Conservation (phyloP, 768 basidiomycete genomes). For the Phylloporus rhodoxanthus region DNA sequence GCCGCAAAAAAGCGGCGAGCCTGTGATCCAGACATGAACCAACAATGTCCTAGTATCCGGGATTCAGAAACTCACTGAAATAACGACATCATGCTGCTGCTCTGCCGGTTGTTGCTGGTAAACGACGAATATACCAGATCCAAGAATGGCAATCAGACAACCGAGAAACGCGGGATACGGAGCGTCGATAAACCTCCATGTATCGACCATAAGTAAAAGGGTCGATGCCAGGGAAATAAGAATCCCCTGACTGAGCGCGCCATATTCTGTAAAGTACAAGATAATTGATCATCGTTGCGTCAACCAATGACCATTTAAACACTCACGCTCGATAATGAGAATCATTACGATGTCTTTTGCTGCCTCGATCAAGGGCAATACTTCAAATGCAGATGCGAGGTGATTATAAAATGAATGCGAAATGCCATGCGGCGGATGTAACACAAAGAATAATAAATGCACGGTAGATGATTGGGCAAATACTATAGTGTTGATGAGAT, state of each 20-base stretch:
- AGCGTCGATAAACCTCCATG: conserved; percentile 3
- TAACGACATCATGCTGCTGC: conserved; percentile 5
- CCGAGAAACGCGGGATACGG: conserved; percentile 14
- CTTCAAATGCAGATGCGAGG: conserved; percentile 5
- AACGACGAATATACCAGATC: conserved; percentile 1
- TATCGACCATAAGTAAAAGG: conserved; percentile 6
- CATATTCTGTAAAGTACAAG: conserved; percentile 22
- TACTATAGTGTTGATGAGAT: conserved; percentile 22
- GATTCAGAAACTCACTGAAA: conserved; percentile 10
- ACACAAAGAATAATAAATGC: conserved; percentile 12
- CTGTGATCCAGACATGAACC: not conserved
- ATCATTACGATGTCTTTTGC: conserved; percentile 15
- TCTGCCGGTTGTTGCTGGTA: not conserved
- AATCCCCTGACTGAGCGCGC: conserved; percentile 25
- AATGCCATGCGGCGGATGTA: conserved; percentile 1
- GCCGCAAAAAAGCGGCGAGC: conserved; percentile 3
- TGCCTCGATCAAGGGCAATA: conserved; percentile 14
- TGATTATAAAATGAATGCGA: conserved; percentile 1
- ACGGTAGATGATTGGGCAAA: conserved; percentile 21
- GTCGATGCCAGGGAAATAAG: conserved; percentile 7
- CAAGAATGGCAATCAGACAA: conserved; percentile 15
- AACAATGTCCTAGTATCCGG: not conserved
- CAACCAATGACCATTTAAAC: not conserved
- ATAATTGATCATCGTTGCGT: not conserved
- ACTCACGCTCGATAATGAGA: conserved; percentile 24